Percentiles rank a stretch among this genome's conserved stretches.
Evolutionary conservation across 805 yeast species (phyloP).

Genomic region (Cyberlindnera mycetangii): DNA sequence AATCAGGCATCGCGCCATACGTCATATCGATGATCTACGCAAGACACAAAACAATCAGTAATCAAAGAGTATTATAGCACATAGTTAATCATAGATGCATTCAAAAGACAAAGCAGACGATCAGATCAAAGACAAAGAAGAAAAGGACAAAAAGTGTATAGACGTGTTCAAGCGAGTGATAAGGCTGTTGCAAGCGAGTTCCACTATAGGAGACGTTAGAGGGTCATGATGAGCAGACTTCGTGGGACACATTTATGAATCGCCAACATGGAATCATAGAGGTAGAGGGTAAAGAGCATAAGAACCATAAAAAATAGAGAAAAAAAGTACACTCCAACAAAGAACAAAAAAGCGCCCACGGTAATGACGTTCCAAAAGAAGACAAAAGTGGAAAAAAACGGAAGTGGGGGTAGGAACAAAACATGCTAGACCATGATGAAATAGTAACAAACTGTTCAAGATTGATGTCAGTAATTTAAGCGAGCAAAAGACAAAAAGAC

Average conservation of each 20-base stretch:
- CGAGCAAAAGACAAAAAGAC: neutral
- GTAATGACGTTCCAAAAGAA: neutral
- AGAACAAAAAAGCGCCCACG: neutral
- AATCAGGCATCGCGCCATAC: no score
- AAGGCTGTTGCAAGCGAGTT: neutral
- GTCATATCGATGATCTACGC: neutral
- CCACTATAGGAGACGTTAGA: neutral
- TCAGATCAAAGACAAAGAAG: neutral
- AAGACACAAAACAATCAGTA: neutral
- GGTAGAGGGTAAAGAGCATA: no score
- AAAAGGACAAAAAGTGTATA: neutral
- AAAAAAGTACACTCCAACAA: no score
- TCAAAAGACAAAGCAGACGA: neutral
- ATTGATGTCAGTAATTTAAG: no score
- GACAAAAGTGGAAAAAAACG: neutral
- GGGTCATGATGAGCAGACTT: no score
- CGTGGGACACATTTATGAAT: no score
- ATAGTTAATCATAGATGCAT: slow-evolving; percentile 12
- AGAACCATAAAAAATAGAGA: no score
- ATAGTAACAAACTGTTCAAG: no score
- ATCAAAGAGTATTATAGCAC: slow-evolving; percentile 7
- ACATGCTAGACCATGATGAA: neutral
- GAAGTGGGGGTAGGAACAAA: neutral
- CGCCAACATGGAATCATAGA: no score
- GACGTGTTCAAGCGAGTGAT: neutral